These are phyloP conservation scores for Emericellopsis atlantica DNA, from an alignment of 2,329 filamentous ascomycete genomes.

Conservation along the genomic window DNA sequence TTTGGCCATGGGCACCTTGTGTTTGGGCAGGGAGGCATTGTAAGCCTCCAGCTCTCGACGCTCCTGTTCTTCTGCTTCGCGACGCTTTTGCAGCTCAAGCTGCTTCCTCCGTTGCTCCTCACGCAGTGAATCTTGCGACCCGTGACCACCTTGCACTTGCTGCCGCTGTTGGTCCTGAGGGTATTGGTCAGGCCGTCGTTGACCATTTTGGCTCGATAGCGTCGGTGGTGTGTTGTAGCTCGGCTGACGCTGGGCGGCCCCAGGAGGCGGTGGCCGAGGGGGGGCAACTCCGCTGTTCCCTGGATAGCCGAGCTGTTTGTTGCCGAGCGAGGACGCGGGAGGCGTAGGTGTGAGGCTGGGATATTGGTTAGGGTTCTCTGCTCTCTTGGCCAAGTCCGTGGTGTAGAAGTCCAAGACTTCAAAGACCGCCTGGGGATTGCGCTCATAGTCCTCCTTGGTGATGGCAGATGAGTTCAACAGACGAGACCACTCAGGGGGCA, in stretches of 20 bases:
- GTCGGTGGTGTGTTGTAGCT: slow-evolving; percentile 24
- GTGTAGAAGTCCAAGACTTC: slow-evolving; percentile 80
- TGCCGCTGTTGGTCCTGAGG: slow-evolving; percentile 30
- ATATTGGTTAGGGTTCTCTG: slow-evolving; percentile 58
- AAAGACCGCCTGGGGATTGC: slow-evolving; percentile 78
- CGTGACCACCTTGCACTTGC: slow-evolving; percentile 43
- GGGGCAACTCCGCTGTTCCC: slow-evolving; percentile 50
- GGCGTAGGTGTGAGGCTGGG: slow-evolving; percentile 57
- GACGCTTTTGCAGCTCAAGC: slow-evolving; percentile 41
- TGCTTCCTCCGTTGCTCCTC: slow-evolving; percentile 52
- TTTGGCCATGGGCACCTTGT: slow-evolving; percentile 67
- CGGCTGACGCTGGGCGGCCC: slow-evolving; percentile 25
- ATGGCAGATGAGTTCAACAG: slow-evolving; percentile 91
- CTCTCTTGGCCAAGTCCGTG: slow-evolving; percentile 59
- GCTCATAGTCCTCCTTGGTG: slow-evolving; percentile 96
- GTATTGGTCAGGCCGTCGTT: slow-evolving; percentile 34
- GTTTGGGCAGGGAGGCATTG: slow-evolving; percentile 79
- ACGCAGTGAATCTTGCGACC: slow-evolving; percentile 33
- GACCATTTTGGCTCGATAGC: slow-evolving; percentile 21
- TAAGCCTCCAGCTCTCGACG: slow-evolving; percentile 75
- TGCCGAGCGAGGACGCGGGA: slow-evolving; percentile 39
- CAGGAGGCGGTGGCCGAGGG: slow-evolving; percentile 48
- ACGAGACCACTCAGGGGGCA: slow-evolving; percentile 95
- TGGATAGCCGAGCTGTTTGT: slow-evolving; percentile 54
- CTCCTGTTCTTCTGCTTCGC: slow-evolving; percentile 51